These are phyloP conservation scores for Theobroma cacao DNA, from an alignment of 345 rosid species.

Conservation along the genomic window DNA sequence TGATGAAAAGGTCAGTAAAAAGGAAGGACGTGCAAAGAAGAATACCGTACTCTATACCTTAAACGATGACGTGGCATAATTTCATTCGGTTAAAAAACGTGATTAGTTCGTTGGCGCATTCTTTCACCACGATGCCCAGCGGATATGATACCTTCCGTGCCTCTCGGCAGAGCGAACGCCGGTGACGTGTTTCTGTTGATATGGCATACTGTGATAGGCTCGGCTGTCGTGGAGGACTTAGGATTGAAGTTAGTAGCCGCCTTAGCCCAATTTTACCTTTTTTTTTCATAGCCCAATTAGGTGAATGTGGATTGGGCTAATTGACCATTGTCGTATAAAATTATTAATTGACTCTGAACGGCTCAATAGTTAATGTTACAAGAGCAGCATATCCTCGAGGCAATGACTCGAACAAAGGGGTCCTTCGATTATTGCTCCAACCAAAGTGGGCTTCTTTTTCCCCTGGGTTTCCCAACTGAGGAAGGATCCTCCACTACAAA, in stretches of 20 bases:
- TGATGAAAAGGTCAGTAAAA: neutral
- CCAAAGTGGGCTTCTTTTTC: neutral
- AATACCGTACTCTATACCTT: neutral
- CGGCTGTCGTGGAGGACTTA: neutral
- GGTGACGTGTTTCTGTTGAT: slow-evolving; percentile 15
- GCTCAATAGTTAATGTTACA: neutral
- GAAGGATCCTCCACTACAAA: neutral
- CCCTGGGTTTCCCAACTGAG: neutral
- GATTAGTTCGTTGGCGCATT: neutral
- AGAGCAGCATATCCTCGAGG: neutral
- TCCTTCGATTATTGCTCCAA: neutral
- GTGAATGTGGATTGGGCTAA: neutral
- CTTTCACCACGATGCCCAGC: neutral
- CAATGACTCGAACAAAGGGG: too few species aligned
- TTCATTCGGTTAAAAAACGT: neutral
- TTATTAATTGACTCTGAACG: neutral
- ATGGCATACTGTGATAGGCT: slow-evolving; percentile 20
- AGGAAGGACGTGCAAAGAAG: neutral
- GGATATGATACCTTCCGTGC: neutral
- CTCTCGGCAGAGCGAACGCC: neutral
- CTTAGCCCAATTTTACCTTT: neutral
- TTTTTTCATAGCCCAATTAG: neutral
- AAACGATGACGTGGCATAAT: neutral
- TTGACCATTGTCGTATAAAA: too few species aligned
- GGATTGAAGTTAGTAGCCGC: neutral